These are phyloP conservation scores for Fusarium paranaense DNA, from an alignment of 2,329 filamentous ascomycete genomes.

Conservation along the genomic window DNA sequence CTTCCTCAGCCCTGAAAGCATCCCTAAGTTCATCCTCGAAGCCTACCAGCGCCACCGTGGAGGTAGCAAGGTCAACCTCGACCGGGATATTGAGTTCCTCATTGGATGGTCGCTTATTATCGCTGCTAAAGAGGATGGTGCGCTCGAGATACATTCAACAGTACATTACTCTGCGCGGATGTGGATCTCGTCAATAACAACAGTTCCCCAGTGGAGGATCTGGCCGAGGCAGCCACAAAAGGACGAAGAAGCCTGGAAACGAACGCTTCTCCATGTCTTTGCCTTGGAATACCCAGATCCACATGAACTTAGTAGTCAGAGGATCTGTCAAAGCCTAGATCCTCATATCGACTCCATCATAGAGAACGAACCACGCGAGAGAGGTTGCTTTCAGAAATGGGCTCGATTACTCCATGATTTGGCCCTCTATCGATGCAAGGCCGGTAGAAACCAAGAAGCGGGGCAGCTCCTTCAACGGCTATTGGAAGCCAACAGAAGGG, in stretches of 20 bases:
- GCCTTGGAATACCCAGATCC: not conserved
- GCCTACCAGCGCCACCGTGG: not conserved
- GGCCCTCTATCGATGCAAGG: not conserved
- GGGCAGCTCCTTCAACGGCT: not conserved
- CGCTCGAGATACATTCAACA: not conserved
- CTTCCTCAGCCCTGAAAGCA: conserved; percentile 2
- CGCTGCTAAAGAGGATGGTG: not conserved
- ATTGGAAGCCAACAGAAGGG: not conserved
- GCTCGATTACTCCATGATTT: not conserved
- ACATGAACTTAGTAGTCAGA: not conserved
- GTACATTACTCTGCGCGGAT: not conserved
- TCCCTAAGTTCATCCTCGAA: not conserved
- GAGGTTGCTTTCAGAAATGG: not conserved
- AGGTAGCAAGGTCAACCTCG: not conserved
- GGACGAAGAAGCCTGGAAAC: not conserved
- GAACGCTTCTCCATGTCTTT: not conserved
- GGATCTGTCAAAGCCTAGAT: not conserved
- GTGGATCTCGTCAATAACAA: not conserved
- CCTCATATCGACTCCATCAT: not conserved
- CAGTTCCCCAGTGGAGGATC: not conserved
- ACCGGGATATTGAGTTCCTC: not conserved
- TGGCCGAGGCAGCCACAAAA: not conserved
- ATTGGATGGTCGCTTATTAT: not conserved
- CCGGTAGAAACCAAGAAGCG: not conserved
- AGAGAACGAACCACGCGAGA: not conserved